A percentile compares a stretch with the other conserved stretches of the same genome.
These are phyloP conservation scores for Quercus variabilis DNA, from an alignment of 306 rosid genomes.

Conservation along the genomic window DNA sequence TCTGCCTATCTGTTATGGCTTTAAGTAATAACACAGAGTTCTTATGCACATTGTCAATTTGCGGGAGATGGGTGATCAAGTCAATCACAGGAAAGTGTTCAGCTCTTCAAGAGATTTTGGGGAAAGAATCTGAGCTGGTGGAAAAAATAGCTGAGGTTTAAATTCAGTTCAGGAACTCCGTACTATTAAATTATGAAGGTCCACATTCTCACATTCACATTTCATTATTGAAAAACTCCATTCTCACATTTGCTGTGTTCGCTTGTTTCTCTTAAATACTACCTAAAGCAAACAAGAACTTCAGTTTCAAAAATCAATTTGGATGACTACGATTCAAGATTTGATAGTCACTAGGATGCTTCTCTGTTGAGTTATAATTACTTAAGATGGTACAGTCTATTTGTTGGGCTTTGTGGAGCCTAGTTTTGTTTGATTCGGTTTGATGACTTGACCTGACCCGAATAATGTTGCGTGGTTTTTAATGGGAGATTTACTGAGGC, in stretches of 20 bases:
- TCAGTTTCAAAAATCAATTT: neutral
- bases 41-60: conserved; percentile 31
- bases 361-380: too few species aligned
- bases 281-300: neutral
- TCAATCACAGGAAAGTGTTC: conserved; percentile 61
- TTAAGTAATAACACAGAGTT: too few species aligned
- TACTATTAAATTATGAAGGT: conserved; percentile 36
- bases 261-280: neutral
- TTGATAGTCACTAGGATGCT: too few species aligned
- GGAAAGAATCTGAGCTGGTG: conserved; percentile 91
- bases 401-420: too few species aligned
- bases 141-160: conserved; percentile 91
- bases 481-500: too few species aligned
- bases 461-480: too few species aligned
- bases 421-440: too few species aligned
- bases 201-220: conserved; percentile 25
- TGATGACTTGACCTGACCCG: too few species aligned
- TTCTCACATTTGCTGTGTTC: neutral
- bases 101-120: conserved; percentile 57
- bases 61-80: conserved; percentile 92
- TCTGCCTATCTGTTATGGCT: too few species aligned
- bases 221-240: conserved; percentile 1
- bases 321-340: too few species aligned
- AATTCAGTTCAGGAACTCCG: conserved; percentile 40
- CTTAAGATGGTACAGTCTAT: too few species aligned